Percentiles rank a stretch among this genome's conserved stretches.
Evolutionary conservation across 352 stramenopile species (phyloP).

Genomic region (Pythium monospermum): DNA sequence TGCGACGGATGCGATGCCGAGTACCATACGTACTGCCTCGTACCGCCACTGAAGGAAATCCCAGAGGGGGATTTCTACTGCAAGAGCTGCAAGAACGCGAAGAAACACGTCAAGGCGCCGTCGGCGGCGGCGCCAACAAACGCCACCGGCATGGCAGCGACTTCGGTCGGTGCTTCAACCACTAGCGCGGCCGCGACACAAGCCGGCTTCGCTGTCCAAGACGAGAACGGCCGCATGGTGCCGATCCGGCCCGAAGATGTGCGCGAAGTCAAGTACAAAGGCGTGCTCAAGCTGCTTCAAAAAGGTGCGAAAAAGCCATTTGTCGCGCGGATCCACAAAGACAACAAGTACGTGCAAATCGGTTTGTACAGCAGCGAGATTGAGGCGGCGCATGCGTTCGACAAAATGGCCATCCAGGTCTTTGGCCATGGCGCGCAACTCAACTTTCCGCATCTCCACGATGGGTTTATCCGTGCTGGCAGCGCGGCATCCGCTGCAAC

Average conservation of each 20-base stretch:
- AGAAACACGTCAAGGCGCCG: conserved; percentile 16
- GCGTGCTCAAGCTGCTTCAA: conserved; percentile 74
- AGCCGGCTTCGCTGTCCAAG: conserved; percentile 18
- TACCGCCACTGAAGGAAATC: conserved; percentile 66
- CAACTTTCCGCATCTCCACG: conserved; percentile 77
- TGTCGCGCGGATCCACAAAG: conserved; percentile 64
- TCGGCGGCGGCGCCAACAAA: not conserved
- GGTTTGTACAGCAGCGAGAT: conserved; percentile 75
- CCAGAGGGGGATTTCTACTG: conserved; percentile 81
- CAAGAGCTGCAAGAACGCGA: conserved; percentile 44
- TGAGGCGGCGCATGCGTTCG: conserved; percentile 75
- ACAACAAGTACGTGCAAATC: conserved; percentile 59
- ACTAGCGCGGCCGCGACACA: conserved; percentile 2
- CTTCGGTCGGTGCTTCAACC: no score
- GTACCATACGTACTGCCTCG: conserved; percentile 84
- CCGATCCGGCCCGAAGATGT: conserved; percentile 32
- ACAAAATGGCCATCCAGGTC: conserved; percentile 66
- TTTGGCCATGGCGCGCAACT: conserved; percentile 63
- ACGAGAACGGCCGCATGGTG: conserved; percentile 23
- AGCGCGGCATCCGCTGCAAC: not conserved
- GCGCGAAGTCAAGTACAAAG: conserved; percentile 73
- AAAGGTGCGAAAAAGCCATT: conserved; percentile 83
- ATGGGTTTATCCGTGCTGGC: conserved; percentile 40
- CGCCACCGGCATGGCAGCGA: no score
- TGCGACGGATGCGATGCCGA: conserved; percentile 84